Conservation (phyloP, 2,329 filamentous ascomycete species). For the Pseudocercospora musae region DNA sequence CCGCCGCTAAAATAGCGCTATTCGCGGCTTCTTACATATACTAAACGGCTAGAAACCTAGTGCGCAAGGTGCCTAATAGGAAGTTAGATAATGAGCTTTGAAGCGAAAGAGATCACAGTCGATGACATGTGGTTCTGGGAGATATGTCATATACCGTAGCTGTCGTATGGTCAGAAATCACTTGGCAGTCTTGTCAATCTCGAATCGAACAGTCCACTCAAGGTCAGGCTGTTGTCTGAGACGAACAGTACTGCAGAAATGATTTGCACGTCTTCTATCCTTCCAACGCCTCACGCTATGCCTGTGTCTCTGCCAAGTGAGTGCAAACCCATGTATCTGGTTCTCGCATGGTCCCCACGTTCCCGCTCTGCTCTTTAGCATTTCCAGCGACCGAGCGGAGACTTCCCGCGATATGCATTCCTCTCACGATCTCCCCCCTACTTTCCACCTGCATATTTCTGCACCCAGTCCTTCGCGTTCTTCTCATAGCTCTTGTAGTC, state of each 20-base stretch:
- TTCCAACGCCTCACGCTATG: not conserved
- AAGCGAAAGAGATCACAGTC: too few relatives aligned
- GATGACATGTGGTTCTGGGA: too few relatives aligned
- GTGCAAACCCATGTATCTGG: not conserved
- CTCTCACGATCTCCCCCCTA: not conserved
- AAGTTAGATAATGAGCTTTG: not conserved
- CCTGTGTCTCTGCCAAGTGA: not conserved
- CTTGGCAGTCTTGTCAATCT: not conserved
- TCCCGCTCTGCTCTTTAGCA: not conserved
- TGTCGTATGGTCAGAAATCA: not conserved
- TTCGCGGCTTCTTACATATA: too few relatives aligned
- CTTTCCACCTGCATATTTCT: conserved; percentile 58
- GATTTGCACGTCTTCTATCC: not conserved
- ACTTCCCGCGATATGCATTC: not conserved
- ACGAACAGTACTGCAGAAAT: not conserved
- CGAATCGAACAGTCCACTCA: not conserved
- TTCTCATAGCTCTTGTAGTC: conserved; percentile 69
- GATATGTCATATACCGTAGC: too few relatives aligned
- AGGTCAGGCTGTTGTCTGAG: not conserved
- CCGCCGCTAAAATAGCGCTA: too few relatives aligned
- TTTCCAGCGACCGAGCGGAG: not conserved
- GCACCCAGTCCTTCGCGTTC: conserved; percentile 70
- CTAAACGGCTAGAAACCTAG: too few relatives aligned
- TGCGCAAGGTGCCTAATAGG: too few relatives aligned
- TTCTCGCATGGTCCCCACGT: not conserved